Evolutionary conservation across 306 rosid genomes (phyloP), one percentile per base, ranked within the genome.

Genomic region (Vigna hirtella): DNA sequence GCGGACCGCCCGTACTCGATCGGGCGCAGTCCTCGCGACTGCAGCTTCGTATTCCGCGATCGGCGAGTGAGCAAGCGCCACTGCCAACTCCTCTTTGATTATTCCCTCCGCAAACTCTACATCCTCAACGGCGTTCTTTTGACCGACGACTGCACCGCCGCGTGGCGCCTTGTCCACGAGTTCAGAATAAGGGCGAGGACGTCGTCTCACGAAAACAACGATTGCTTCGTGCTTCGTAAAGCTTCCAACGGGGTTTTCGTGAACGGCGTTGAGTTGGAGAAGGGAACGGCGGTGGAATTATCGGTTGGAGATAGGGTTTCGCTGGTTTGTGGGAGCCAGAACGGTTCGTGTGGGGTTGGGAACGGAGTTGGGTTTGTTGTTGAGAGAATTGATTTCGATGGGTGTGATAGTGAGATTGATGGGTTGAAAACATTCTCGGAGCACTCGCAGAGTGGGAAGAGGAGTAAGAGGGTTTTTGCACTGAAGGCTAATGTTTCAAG

Each of bases 181-280:
- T 86, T 83, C 68, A 83, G 89, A 83, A 84, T 50, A 58, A 75
- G 85, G 50, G 22, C 53, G 11, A 55, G 24, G 72, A 43, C 17
- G 18, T 42, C 45, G 15, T 58, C 61, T 79, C 17, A 8, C 32
- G 49, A 61, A 2, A 20, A 14, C 4, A 26, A n/a, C 7, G 13
- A 22, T 1, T 22, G 13, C 8, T 10, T 75, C 30, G 61, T 24
- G 51, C 15, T 83, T 77, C 76, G 72, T 65, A 85, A 79, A 76
- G 82, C 93, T 74, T 82, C 82, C 71, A 92, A 90, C 73, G 91
- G 96, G 47, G 87, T 90, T 50, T 90, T 88, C 61, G 87, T 90
- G 67, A 90, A 92, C 70, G 86, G 96, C 6, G 79, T 85, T 68
- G 81, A 80, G 83, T 58, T 90, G 18, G 45, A 79, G 40, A 82